Evolutionary conservation across 371 early-diverging fungal genomes (phyloP), one percentile per base, ranked within the genome.

Genomic region (Mortierella sp.): DNA sequence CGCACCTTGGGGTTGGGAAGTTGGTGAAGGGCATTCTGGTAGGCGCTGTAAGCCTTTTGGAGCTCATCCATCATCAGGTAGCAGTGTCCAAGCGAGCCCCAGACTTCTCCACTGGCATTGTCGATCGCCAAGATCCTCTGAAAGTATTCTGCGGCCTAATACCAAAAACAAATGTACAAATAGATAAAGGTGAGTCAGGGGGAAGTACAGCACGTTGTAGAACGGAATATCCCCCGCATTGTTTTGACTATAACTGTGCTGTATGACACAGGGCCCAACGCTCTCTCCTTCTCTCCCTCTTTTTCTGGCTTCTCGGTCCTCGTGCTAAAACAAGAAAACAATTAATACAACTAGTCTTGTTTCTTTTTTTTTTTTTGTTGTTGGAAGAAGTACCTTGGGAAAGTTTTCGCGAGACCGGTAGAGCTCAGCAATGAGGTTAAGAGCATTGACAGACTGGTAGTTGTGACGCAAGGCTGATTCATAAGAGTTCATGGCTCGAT

Each of bases 1-100:
- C 84, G 70, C 65, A 95, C 95, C 91, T 96, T 97, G 57, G 97
- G 95, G 84, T 97, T 96, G 2, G 95, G 93, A 38, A 97, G 88
- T 84, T 96, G 94, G 85, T 96, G 94, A 19, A 99, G 90, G 8
- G 99, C 99, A 85, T 97, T 96, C 90, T 98, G 98, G 76, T 98
- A 99, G 16, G 98, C 97, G 58, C 92, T 92, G 84, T 97, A 98
- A 2, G 99, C 98, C 84, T 97, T 95, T 77, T 96, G 97, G 58
- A 98, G 91, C 74, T 98, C 96, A 83, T 97, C 98, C 92, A 95
- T 92, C 97, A 97, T 96, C 73, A 98, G 90, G 88, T 97, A 97
- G 88, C 97, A 97, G 88, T 98, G 97, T 28, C 97, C 98, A 44
- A 98, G 90, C 10, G 96, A 95, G 19, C 96, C 97, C 98, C 98